Base-by-base conservation (phyloP, 2,329 filamentous ascomycete genomes). In the Trichophyton schoenleinii region DNA sequence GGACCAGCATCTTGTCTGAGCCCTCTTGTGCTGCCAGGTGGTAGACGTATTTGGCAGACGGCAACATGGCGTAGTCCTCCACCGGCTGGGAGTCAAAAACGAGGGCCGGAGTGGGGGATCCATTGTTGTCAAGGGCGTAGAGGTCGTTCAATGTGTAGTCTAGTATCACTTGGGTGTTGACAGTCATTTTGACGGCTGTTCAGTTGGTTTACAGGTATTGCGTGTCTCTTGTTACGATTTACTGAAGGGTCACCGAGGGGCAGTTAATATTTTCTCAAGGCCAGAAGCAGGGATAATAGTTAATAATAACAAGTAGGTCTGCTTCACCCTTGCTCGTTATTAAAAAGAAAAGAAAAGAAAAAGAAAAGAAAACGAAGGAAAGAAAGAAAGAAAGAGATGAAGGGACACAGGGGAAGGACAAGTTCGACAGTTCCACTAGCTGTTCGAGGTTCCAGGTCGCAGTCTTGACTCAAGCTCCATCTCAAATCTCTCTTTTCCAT, bases 401-500 rank as follows among this genome's bases (percentile, higher is more conserved):
- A 31, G 28, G 5, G 1, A 31, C 28, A 41, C 38, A 41, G 18
- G n/a, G 44, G 3, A 18, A 4, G n/a, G 6, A n/a, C 22, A 5
- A 48, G 6, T 48, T 48, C 2, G 7, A 13, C 18, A 48, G 25
- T 41, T n/a, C 38, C 38, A 13, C 38, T 57, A 57, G n/a, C 52
- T 57, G 52, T 57, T 38, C 3, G 18, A 34, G n/a, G 31, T 31
- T 18, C 25, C 18, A 41, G 57, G 25, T 34, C 34, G 38, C 58
- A 62, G 36, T 57, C 48, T 58, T 15, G 58, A 62, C 20, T 57
- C 59, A 31, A 66, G 15, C 25, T 58, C 60, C 61, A 63, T 64
- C 60, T 64, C 65, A 44, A 65, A 62, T 38, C 65, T 53, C 59
- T 65, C 61, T 58, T 63, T 62, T 3, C 65, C 62, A 58, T 66